These are phyloP conservation scores for Clathrus columnatus DNA, from an alignment of 768 basidiomycete genomes.

Conservation along the genomic window DNA sequence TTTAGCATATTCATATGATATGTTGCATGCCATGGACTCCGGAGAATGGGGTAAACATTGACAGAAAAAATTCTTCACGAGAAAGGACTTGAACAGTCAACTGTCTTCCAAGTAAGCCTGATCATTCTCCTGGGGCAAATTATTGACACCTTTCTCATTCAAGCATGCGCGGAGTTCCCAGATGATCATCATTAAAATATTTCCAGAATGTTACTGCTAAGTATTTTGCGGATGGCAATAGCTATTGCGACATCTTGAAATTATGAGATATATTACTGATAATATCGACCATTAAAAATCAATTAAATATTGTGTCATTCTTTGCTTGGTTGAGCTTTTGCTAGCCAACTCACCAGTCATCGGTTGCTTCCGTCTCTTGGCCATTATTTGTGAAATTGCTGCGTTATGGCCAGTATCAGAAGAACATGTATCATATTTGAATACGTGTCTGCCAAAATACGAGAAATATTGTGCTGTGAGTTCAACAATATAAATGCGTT, in stretches of 20 bases:
- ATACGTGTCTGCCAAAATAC: background rate
- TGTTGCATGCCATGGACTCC: conserved; percentile 21
- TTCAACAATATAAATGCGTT: background rate
- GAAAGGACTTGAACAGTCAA: conserved; percentile 9
- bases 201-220: conserved; percentile 22
- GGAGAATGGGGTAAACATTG: conserved; percentile 24
- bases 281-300: conserved; percentile 1
- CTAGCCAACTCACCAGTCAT: conserved; percentile 20
- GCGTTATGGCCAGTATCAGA: conserved; percentile 22
- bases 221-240: conserved; percentile 23
- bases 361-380: conserved; percentile 20
- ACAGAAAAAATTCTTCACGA: conserved; percentile 14
- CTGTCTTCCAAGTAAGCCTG: conserved; percentile 16
- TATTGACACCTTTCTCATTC: background rate
- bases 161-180: conserved; percentile 23
- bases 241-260: conserved; percentile 23
- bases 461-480: background rate
- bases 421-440: conserved; percentile 13
- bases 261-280: conserved; percentile 7
- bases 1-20: conserved; percentile 21
- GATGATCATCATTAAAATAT: conserved; percentile 24
- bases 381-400: conserved; percentile 18
- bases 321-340: conserved; percentile 22
- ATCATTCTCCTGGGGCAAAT: background rate
- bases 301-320: conserved; percentile 19